These are phyloP conservation scores for Calonectria naviculata DNA, from an alignment of 2,329 filamentous ascomycete species.

Conservation along the genomic window DNA sequence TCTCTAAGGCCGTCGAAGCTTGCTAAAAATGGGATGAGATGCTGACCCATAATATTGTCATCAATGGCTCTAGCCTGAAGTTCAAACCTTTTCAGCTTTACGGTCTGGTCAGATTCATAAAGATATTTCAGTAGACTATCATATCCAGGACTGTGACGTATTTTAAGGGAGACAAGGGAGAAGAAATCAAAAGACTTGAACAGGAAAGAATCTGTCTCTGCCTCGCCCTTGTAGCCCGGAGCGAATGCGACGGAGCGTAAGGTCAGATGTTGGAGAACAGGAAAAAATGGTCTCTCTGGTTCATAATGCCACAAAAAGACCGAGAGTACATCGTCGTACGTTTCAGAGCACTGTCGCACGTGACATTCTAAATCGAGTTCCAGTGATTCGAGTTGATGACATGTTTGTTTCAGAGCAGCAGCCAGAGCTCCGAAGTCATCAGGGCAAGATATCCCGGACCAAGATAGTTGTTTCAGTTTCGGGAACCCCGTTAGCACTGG, in stretches of 20 bases:
- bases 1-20: background rate
- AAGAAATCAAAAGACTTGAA: background rate
- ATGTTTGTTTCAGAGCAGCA: background rate
- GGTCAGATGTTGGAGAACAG: background rate
- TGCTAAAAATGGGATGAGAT: background rate
- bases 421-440: background rate
- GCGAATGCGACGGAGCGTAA: background rate
- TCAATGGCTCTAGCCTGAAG: background rate
- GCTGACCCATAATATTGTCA: background rate
- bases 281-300: background rate
- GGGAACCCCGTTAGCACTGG: background rate
- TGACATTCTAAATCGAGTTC: background rate
- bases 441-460: background rate
- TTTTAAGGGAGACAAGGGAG: background rate
- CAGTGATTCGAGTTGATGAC: background rate
- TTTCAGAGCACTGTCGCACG: background rate
- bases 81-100: background rate
- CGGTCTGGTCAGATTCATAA: background rate
- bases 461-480: background rate
- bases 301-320: background rate
- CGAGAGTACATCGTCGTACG: background rate
- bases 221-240: background rate
- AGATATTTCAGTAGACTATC: background rate
- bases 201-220: background rate
- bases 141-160: background rate